These are phyloP conservation scores for Phytophthora ramorum DNA, from an alignment of 352 stramenopile species.

Conservation along the genomic window DNA sequence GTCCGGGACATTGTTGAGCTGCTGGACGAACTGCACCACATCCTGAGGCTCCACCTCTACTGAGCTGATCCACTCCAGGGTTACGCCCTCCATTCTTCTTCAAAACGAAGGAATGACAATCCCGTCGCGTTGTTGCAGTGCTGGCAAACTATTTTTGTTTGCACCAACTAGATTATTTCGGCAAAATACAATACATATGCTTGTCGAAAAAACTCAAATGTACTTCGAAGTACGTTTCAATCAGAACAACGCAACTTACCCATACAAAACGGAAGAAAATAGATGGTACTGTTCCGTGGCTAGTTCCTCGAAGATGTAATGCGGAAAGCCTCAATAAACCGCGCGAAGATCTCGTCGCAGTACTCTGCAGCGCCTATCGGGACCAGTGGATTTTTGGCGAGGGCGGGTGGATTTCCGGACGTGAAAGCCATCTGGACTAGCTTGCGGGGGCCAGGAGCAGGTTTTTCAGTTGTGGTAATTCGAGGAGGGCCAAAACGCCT, in stretches of 20 bases:
- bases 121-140: too few species aligned
- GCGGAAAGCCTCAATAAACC: not conserved
- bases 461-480: not conserved
- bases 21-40: conserved; percentile 56
- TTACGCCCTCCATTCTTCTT: conserved; percentile 47
- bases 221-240: too few species aligned
- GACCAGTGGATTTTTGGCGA: not conserved
- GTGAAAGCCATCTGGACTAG: not conserved
- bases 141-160: conserved; percentile 12
- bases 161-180: not conserved
- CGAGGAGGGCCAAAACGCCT: not conserved
- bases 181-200: not conserved
- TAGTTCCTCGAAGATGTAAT: conserved; percentile 1
- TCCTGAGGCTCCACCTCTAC: conserved; percentile 38
- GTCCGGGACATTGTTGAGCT: conserved; percentile 47
- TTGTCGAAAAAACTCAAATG: not conserved
- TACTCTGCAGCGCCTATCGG: not conserved
- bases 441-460: not conserved
- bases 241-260: not conserved
- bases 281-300: not conserved
- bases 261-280: not conserved
- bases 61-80: conserved; percentile 54
- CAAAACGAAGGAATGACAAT: not conserved
- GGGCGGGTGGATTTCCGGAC: not conserved
- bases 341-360: not conserved